Conservation (phyloP, 2,329 filamentous ascomycete genomes). For the Davidsoniella virescens region DNA sequence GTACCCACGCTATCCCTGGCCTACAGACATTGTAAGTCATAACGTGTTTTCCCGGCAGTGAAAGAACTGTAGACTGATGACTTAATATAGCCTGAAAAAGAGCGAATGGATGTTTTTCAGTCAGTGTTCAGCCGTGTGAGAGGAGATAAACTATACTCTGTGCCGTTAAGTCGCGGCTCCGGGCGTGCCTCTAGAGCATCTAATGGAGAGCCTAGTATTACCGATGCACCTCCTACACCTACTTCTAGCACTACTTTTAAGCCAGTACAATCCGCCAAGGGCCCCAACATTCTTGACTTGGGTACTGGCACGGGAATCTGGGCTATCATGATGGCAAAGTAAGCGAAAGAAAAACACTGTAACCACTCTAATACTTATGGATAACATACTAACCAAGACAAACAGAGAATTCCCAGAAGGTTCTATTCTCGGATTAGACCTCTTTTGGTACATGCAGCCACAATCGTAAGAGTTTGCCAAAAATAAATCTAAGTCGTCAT, state of each 20-base stretch:
- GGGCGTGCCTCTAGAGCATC: background rate
- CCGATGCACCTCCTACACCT: slow-evolving; percentile 1
- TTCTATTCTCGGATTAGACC: slow-evolving; percentile 24
- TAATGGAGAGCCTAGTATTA: background rate
- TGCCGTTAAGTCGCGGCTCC: slow-evolving; percentile 5
- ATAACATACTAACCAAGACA: too few relatives aligned
- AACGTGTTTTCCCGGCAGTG: slow-evolving; percentile 13
- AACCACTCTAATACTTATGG: too few relatives aligned
- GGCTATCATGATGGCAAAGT: slow-evolving; percentile 75
- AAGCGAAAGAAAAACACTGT: slow-evolving; percentile 20
- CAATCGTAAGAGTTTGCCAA: slow-evolving; percentile 18
- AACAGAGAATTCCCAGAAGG: slow-evolving; percentile 14
- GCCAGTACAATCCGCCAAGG: slow-evolving; percentile 5
- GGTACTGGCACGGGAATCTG: slow-evolving; percentile 86
- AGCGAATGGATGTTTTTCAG: slow-evolving; percentile 69
- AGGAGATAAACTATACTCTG: slow-evolving; percentile 7
- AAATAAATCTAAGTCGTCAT: background rate
- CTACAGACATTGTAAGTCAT: slow-evolving; percentile 53
- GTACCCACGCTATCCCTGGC: slow-evolving; percentile 43
- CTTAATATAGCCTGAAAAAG: slow-evolving; percentile 44
- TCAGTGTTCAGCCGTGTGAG: slow-evolving; percentile 39
- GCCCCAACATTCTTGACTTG: slow-evolving; percentile 40
- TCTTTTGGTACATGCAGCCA: slow-evolving; percentile 26
- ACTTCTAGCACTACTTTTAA: slow-evolving; percentile 3
- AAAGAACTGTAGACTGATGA: background rate